Evolutionary conservation across 345 rosid species (phyloP).

Genomic region (Rhodamnia argentea): DNA sequence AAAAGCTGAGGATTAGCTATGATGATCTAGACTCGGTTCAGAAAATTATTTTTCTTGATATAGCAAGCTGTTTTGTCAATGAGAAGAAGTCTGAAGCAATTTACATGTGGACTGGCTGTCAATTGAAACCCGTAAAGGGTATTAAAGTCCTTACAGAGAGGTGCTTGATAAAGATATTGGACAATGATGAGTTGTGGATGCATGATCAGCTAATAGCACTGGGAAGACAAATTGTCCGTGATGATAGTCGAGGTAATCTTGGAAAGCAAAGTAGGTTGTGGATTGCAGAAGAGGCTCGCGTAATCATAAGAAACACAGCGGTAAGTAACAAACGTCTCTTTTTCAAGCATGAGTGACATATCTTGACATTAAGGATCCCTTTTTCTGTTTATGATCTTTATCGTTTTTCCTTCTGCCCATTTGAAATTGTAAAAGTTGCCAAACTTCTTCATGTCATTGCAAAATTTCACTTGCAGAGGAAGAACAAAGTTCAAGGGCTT

Average conservation of each 20-base stretch:
- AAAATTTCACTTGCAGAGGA: not conserved
- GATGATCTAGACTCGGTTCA: fast-evolving
- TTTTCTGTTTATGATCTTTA: no score
- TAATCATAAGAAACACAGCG: not conserved
- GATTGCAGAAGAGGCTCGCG: not conserved
- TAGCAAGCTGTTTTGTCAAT: not conserved
- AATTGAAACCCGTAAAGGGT: fast-evolving
- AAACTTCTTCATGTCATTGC: not conserved
- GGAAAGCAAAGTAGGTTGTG: not conserved
- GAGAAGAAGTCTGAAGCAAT: not conserved
- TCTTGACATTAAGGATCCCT: no score
- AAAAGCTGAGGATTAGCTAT: not conserved
- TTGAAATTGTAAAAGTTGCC: not conserved
- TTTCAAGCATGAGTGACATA: no score
- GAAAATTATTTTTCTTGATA: not conserved
- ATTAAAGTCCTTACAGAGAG: not conserved
- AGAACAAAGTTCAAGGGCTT: not conserved
- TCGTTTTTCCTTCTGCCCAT: not conserved
- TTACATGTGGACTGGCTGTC: not conserved
- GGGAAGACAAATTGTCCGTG: not conserved
- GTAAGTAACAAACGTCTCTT: not conserved
- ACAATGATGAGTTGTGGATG: not conserved
- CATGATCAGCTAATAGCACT: not conserved
- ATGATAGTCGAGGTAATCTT: fast-evolving
- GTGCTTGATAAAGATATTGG: not conserved